Percentiles rank a stretch among this genome's conserved stretches.
Conservation (phyloP, 164 flowering plant species). For the Magnolia sinica region DNA sequence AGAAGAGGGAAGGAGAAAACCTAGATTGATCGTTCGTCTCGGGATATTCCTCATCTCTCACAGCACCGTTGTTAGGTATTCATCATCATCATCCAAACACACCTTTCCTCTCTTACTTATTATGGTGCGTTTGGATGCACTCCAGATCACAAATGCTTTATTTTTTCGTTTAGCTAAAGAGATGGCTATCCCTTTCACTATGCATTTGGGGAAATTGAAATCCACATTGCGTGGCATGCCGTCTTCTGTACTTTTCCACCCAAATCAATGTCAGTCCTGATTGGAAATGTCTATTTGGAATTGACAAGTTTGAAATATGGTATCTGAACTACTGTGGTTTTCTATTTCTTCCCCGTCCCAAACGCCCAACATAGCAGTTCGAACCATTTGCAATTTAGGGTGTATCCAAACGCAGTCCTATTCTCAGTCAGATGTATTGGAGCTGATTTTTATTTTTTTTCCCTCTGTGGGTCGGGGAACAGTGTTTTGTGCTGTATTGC, state of each 20-base stretch:
- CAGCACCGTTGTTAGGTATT: conserved; percentile 67
- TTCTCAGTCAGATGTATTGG: not conserved
- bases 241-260: not conserved
- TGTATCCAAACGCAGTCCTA: not conserved
- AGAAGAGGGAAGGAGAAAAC: conserved; percentile 18
- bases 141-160: not conserved
- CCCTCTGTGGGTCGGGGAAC: conserved; percentile 6
- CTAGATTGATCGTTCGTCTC: conserved; percentile 69
- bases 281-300: too few relatives aligned
- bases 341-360: not conserved
- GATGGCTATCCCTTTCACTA: not conserved
- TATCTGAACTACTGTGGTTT: too few relatives aligned
- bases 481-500: conserved; percentile 69
- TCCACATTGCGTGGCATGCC: not conserved
- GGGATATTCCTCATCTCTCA: conserved; percentile 72
- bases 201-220: too few relatives aligned
- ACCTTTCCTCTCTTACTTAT: not conserved
- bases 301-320: too few relatives aligned
- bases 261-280: too few relatives aligned
- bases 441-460: not conserved
- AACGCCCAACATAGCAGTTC: not conserved
- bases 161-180: not conserved
- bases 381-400: not conserved
- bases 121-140: not conserved
- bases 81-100: not conserved